phyloP scores from a whole-genome alignment of 179 eudicot species.

The Gypsophila paniculata region DNA sequence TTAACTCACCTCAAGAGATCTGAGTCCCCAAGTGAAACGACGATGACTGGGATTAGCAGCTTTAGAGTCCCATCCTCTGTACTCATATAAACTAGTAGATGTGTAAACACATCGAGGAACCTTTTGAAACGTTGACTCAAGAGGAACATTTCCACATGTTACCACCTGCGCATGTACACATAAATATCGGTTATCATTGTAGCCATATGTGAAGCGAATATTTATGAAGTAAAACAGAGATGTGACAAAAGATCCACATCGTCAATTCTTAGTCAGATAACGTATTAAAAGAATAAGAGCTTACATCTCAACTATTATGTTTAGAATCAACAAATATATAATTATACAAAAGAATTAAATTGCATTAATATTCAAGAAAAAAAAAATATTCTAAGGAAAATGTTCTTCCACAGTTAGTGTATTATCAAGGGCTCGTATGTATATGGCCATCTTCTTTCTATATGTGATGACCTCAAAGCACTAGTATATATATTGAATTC shows the following conservation, averaged over 20 bases:
- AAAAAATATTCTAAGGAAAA: no score
- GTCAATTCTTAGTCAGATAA: background rate
- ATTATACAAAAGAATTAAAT: no score
- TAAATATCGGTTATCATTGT: background rate
- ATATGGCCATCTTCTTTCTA: no score
- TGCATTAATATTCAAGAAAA: no score
- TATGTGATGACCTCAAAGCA: background rate
- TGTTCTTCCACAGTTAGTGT: no score
- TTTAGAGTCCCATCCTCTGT: conserved; percentile 84
- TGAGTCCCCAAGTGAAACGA: conserved; percentile 85
- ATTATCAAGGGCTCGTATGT: no score
- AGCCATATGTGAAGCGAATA: conserved; percentile 9
- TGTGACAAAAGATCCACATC: background rate
- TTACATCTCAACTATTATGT: no score
- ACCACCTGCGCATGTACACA: conserved; percentile 52
- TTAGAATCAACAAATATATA: no score
- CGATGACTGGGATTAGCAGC: conserved; percentile 81
- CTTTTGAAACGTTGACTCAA: conserved; percentile 76
- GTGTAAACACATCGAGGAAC: conserved; percentile 87
- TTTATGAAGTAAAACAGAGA: background rate
- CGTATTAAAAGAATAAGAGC: background rate
- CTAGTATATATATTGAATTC: background rate
- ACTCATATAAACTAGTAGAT: conserved; percentile 73
- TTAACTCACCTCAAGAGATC: conserved; percentile 65
- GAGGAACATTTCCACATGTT: conserved; percentile 92